Evolutionary conservation across 805 yeast species (phyloP).

Genomic region (Yamadazyma kitorensis): DNA sequence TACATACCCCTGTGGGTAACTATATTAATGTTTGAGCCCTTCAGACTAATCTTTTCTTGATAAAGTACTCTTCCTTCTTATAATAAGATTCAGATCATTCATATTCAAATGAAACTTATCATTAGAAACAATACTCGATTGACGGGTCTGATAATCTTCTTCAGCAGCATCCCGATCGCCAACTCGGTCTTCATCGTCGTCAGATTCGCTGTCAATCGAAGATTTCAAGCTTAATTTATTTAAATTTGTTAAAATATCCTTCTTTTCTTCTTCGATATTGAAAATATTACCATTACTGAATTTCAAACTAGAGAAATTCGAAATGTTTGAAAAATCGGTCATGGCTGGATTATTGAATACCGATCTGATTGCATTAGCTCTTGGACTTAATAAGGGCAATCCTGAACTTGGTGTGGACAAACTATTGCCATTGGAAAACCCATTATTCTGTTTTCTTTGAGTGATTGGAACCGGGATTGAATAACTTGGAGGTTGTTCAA

Average conservation of each 20-base stretch:
- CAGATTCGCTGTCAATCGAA: constrained; percentile 11
- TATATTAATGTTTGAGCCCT: neutral
- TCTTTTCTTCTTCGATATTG: constrained; percentile 20
- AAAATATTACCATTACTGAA: constrained; percentile 26
- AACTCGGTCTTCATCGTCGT: constrained; percentile 19
- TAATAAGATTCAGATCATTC: constrained; percentile 61
- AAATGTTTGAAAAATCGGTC: constrained; percentile 27
- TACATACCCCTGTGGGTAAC: neutral
- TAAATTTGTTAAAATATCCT: constrained; percentile 23
- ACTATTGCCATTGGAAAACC: no score
- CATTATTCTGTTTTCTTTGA: no score
- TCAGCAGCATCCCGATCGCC: constrained; percentile 16
- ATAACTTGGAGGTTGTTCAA: constrained; percentile 4
- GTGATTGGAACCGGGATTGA: neutral
- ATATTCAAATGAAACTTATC: constrained; percentile 58
- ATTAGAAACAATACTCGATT: constrained; percentile 37
- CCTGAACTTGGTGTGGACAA: neutral
- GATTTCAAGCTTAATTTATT: constrained; percentile 14
- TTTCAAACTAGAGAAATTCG: constrained; percentile 24
- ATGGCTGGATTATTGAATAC: constrained; percentile 45
- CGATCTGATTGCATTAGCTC: constrained; percentile 39
- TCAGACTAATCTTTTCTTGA: constrained; percentile 3
- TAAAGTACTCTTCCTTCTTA: constrained; percentile 43
- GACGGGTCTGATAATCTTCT: constrained; percentile 31
- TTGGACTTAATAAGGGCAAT: constrained; percentile 29